phyloP scores from a whole-genome alignment of 176 grass and related monocot genomes.

The Zizania latifolia region DNA sequence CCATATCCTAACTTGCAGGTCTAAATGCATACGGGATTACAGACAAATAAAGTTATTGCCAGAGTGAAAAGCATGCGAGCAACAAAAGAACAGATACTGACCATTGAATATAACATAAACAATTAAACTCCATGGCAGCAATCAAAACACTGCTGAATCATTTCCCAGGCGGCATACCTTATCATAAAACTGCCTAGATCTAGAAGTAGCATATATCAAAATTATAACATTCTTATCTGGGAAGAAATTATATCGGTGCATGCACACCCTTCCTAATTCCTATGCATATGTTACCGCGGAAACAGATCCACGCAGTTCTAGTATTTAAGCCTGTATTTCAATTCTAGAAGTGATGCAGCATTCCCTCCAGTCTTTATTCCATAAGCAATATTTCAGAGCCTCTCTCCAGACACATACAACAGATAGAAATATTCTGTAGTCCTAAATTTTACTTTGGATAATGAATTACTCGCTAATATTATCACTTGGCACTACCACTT shows the following conservation, averaged over 20 bases:
- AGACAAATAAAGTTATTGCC: background rate
- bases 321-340: background rate
- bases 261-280: background rate
- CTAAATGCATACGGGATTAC: background rate
- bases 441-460: background rate
- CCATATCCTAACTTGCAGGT: background rate
- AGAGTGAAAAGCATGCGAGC: background rate
- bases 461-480: conserved; percentile 12
- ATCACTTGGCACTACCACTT: background rate
- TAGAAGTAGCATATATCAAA: background rate
- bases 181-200: background rate
- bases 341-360: background rate
- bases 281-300: background rate
- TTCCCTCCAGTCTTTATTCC: conserved; percentile 13
- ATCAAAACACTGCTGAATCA: too few species aligned
- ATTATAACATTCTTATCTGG: background rate
- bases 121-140: too few species aligned
- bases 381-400: background rate
- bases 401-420: background rate
- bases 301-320: background rate
- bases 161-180: background rate
- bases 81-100: background rate
- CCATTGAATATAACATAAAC: too few species aligned
- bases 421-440: background rate
- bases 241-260: background rate